A percentile compares a stretch with the other conserved stretches of the same genome.
Evolutionary conservation across 768 basidiomycete species (phyloP).

Genomic region (Termitomyces sp.): DNA sequence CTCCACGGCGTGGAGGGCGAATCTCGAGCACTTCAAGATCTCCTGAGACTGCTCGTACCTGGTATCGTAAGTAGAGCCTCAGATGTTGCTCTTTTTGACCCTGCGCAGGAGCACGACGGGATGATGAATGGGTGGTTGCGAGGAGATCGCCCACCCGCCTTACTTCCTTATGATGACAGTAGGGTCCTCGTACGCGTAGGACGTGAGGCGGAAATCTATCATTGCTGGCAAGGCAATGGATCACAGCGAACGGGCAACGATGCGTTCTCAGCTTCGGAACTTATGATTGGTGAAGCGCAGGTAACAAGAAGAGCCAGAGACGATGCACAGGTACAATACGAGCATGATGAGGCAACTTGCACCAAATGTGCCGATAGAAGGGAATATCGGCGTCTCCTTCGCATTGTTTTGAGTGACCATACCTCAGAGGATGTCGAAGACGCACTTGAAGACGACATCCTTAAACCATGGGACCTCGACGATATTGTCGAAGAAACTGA

Average conservation of each 20-base stretch:
- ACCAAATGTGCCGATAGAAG: not conserved
- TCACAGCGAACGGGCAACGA: not conserved
- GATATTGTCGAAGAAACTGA: not conserved
- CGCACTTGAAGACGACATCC: constrained; percentile 6
- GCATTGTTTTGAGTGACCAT: not conserved
- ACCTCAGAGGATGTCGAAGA: not conserved
- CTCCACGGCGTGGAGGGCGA: constrained; percentile 31
- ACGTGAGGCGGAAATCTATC: not conserved
- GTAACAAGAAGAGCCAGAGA: not conserved
- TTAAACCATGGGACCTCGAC: constrained; percentile 3
- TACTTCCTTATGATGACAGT: not conserved
- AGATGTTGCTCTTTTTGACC: not conserved
- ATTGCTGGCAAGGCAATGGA: not conserved
- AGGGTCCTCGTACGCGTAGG: not conserved
- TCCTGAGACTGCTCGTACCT: not conserved
- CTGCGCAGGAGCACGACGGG: not conserved
- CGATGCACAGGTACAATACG: not conserved
- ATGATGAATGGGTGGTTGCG: constrained; percentile 12
- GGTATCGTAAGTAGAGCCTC: not conserved
- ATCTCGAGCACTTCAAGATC: not conserved
- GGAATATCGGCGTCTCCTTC: not conserved
- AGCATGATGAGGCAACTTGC: constrained; percentile 1
- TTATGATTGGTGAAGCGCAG: not conserved
- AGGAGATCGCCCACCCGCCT: not conserved
- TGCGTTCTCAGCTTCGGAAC: not conserved